Evolutionary conservation across 2,329 filamentous ascomycete genomes (phyloP).

Genomic region (Alternaria consortialis): DNA sequence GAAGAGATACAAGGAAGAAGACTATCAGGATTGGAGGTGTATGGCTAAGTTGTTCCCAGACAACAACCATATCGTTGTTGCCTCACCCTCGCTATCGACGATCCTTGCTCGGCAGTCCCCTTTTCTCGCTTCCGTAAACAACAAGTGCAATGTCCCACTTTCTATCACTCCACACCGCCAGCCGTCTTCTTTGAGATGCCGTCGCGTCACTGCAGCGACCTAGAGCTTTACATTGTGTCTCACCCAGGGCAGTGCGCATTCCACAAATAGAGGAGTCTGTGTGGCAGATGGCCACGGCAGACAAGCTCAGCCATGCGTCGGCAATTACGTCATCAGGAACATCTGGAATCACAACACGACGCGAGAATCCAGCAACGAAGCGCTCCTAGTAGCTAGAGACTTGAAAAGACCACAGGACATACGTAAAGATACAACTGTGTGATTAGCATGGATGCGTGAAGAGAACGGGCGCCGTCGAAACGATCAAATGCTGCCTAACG

Average conservation of each 20-base stretch:
- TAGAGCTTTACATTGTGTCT: rapidly evolving
- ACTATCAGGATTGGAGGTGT: neutral
- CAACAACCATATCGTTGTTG: conserved; percentile 1
- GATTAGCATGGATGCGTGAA: no score
- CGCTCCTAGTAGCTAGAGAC: no score
- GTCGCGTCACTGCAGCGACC: neutral
- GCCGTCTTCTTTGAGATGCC: neutral
- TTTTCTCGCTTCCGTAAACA: conserved; percentile 2
- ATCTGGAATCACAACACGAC: neutral
- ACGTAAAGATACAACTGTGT: no score
- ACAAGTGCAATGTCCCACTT: neutral
- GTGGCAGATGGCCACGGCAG: neutral
- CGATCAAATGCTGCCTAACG: no score
- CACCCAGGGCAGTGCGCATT: neutral
- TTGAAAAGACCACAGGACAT: no score
- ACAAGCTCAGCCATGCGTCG: neutral
- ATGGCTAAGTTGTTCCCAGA: neutral
- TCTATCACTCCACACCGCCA: neutral
- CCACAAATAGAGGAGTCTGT: rapidly evolving
- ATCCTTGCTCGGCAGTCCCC: conserved; percentile 8
- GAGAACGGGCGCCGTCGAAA: no score
- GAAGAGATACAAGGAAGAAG: neutral
- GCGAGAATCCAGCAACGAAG: no score
- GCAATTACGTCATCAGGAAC: neutral
- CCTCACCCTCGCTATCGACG: conserved; percentile 9